Conservation (phyloP, 2,329 filamentous ascomycete genomes). For the Colletotrichum godetiae region DNA sequence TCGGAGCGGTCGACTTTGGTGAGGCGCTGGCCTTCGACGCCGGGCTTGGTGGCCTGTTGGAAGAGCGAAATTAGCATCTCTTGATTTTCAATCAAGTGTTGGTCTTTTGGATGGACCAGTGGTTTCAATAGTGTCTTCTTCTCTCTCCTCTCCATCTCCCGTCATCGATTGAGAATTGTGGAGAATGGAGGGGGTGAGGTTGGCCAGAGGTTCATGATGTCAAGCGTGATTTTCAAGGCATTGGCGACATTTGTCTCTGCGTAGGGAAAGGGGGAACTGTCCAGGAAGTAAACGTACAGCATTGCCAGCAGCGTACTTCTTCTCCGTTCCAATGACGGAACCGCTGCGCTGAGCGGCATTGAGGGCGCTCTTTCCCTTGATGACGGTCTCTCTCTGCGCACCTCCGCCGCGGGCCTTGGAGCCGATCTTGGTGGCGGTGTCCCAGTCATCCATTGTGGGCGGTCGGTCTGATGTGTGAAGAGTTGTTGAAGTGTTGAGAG, state of each 20-base stretch:
- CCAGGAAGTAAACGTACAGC: slow-evolving; percentile 70
- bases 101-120: background rate
- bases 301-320: slow-evolving; percentile 87
- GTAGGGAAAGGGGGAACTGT: background rate
- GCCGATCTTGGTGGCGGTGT: slow-evolving; percentile 91
- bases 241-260: no score
- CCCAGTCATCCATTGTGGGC: slow-evolving; percentile 83
- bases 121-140: background rate
- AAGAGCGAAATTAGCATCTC: no score
- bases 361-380: slow-evolving; percentile 83
- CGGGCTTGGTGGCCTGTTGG: slow-evolving; percentile 59
- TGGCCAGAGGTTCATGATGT: slow-evolving; percentile 19
- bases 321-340: slow-evolving; percentile 84
- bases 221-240: slow-evolving; percentile 4
- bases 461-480: slow-evolving; percentile 38
- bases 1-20: slow-evolving; percentile 98
- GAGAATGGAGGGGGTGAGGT: slow-evolving; percentile 22
- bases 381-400: slow-evolving; percentile 82
- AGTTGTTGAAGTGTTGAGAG: no score
- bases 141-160: background rate
- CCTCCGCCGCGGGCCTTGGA: slow-evolving; percentile 80
- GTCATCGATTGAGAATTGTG: slow-evolving; percentile 8
- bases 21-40: slow-evolving; percentile 88
- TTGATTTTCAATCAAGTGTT: no score
- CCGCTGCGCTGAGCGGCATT: slow-evolving; percentile 91